Conservation (phyloP, 805 yeast species). For the Sungouiozyma ichnusensis region DNA sequence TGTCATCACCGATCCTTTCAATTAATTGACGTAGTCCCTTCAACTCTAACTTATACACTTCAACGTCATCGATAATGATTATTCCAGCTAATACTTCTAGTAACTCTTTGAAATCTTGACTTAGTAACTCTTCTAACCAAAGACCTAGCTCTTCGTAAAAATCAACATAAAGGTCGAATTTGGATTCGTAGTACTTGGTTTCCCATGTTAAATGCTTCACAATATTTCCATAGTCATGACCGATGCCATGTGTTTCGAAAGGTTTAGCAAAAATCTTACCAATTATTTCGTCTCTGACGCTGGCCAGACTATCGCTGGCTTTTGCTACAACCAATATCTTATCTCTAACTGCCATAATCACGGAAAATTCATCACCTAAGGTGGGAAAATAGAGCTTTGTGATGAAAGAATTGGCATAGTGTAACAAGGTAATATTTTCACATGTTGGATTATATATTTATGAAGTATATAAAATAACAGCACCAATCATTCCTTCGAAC, state of each 20-base stretch:
- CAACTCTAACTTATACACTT: background rate
- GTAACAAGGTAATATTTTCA: too few species aligned
- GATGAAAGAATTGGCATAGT: too few species aligned
- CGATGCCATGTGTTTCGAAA: constrained; percentile 1
- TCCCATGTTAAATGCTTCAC: constrained; percentile 16
- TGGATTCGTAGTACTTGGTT: constrained; percentile 27
- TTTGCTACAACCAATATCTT: constrained; percentile 2
- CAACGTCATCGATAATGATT: constrained; percentile 27
- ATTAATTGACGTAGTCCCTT: background rate
- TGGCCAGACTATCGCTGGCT: background rate
- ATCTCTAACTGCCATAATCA: constrained; percentile 1
- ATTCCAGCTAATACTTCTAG: constrained; percentile 37
- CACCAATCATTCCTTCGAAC: too few species aligned
- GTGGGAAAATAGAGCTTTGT: too few species aligned
- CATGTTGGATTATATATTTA: too few species aligned
- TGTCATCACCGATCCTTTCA: constrained; percentile 1
- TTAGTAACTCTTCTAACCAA: constrained; percentile 34
- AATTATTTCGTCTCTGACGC: background rate
- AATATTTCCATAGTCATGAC: constrained; percentile 6
- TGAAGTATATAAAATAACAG: background rate
- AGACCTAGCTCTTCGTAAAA: constrained; percentile 10
- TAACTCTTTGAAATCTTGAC: constrained; percentile 31
- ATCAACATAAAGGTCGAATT: constrained; percentile 26
- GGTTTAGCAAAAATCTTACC: constrained; percentile 1
- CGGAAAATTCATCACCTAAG: too few species aligned